phyloP scores from a whole-genome alignment of 1,284 basidiomycete species.

The Moesziomyces sp. region DNA sequence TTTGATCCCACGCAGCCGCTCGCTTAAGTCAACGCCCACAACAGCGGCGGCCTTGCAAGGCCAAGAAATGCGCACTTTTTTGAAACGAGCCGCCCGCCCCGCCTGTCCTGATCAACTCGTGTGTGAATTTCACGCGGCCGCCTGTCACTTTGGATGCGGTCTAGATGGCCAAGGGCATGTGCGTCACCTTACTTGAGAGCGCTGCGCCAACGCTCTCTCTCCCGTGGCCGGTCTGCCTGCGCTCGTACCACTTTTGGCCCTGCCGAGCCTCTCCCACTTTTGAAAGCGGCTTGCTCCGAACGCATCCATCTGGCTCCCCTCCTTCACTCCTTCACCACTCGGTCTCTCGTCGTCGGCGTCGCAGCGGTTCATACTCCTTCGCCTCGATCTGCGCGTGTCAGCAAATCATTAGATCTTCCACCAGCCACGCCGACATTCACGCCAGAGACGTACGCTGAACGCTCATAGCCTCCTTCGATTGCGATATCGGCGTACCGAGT shows the following conservation, averaged over 20 bases:
- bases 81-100: background rate
- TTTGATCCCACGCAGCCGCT: background rate
- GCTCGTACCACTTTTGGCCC: background rate
- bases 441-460: background rate
- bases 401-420: background rate
- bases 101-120: background rate
- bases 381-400: background rate
- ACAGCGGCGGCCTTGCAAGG: background rate
- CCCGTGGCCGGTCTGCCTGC: background rate
- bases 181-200: background rate
- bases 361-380: no score
- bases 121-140: background rate
- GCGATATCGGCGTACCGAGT: background rate
- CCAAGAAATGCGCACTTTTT: background rate
- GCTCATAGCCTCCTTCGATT: background rate
- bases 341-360: background rate
- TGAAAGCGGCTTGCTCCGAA: background rate
- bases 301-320: background rate
- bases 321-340: background rate
- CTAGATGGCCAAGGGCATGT: background rate
- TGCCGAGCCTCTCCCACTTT: background rate
- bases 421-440: background rate
- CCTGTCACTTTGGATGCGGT: background rate
- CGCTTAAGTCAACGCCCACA: background rate
- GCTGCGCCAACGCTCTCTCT: background rate